Conservation (phyloP, 768 basidiomycete species). For the Termitomyces sp. region DNA sequence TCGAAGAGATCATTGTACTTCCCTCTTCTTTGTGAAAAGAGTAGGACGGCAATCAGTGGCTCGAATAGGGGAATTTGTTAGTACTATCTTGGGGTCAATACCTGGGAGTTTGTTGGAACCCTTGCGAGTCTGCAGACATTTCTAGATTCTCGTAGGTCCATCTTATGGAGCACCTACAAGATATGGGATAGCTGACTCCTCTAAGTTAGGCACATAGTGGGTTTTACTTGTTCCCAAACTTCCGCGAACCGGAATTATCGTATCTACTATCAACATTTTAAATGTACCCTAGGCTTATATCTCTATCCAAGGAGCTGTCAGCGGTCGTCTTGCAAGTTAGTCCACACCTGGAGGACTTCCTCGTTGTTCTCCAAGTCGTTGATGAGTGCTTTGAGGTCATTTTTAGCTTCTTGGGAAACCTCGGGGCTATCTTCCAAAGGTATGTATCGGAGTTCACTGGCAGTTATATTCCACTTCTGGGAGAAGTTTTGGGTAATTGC, state of each 20-base stretch:
- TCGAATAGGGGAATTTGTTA: not conserved
- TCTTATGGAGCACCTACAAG: not conserved
- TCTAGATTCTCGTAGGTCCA: not conserved
- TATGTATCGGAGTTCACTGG: constrained; percentile 46
- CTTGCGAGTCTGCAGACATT: not conserved
- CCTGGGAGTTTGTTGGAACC: not conserved
- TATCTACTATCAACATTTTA: not conserved
- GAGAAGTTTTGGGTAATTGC: constrained; percentile 24
- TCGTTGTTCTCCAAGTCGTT: constrained; percentile 51
- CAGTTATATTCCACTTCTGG: constrained; percentile 9
- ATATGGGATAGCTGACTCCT: too few species aligned
- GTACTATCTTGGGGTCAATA: not conserved
- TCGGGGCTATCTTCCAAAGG: constrained; percentile 35
- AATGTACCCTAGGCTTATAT: not conserved
- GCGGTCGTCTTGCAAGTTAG: constrained; percentile 33
- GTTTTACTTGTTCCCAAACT: constrained; percentile 6
- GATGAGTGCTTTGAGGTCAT: constrained; percentile 39
- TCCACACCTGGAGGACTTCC: constrained; percentile 58
- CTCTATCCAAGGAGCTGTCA: not conserved
- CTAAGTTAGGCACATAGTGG: constrained; percentile 9
- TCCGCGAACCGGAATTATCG: not conserved
- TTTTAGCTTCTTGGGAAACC: constrained; percentile 32
- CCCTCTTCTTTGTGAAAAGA: not conserved
- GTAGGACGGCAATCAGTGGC: too few species aligned
- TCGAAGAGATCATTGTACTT: constrained; percentile 6